phyloP scores from a whole-genome alignment of 331 rosid genomes.

The Malus hybrid region DNA sequence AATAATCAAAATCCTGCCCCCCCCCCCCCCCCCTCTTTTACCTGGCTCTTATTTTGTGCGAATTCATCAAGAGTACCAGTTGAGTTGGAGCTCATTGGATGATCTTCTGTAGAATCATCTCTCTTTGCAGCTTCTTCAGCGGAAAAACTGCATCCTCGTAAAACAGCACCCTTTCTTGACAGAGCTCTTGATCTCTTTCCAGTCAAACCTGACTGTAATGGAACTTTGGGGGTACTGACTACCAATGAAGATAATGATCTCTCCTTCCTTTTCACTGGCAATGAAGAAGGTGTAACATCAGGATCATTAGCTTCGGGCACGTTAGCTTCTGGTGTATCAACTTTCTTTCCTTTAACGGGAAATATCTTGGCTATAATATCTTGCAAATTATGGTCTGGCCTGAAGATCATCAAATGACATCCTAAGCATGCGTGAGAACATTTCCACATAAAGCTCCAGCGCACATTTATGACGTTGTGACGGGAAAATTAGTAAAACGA shows the following conservation, averaged over 20 bases:
- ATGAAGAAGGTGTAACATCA: conserved; percentile 46
- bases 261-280: conserved; percentile 90
- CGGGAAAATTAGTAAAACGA: not conserved
- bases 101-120: conserved; percentile 51
- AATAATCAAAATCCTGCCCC: conserved; percentile 6
- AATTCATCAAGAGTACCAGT: conserved; percentile 26
- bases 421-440: conserved; percentile 5
- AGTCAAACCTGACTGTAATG: conserved; percentile 64
- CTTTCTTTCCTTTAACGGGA: conserved; percentile 60
- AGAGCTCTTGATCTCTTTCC: conserved; percentile 81
- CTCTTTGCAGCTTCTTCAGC: conserved; percentile 49
- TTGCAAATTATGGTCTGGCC: conserved; percentile 99
- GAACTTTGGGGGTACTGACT: conserved; percentile 83
- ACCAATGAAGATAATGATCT: conserved; percentile 91
- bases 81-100: conserved; percentile 48
- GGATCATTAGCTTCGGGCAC: not conserved
- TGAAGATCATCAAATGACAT: conserved; percentile 28
- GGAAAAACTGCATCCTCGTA: conserved; percentile 65
- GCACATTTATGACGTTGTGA: not conserved
- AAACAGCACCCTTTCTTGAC: conserved; percentile 62
- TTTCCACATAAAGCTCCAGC: not conserved
- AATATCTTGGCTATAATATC: conserved; percentile 85
- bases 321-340: not conserved
- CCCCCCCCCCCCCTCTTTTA: conserved; percentile 21
- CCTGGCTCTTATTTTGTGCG: conserved; percentile 38